Evolutionary conservation across 2,329 filamentous ascomycete species (phyloP).

Genomic region (Elsinoe perseae): DNA sequence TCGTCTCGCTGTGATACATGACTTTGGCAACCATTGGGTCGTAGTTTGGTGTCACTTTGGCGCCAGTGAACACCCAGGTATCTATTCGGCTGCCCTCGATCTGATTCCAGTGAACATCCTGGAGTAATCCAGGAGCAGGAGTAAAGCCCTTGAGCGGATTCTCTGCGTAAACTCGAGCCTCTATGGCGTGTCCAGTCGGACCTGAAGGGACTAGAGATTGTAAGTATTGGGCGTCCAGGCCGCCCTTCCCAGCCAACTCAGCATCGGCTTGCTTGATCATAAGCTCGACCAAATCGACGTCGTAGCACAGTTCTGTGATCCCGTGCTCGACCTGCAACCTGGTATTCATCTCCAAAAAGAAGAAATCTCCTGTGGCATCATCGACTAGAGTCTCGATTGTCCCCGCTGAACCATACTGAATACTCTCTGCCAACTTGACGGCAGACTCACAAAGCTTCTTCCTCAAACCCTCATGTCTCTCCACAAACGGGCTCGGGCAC

Average conservation of each 20-base stretch:
- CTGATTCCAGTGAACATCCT: constrained; percentile 46
- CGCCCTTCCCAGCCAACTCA: constrained; percentile 39
- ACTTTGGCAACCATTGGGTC: constrained; percentile 52
- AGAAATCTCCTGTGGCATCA: constrained; percentile 72
- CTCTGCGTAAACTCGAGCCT: constrained; percentile 50
- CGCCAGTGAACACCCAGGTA: constrained; percentile 55
- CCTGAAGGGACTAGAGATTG: constrained; percentile 35
- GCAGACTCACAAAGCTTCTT: constrained; percentile 59
- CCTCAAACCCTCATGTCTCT: constrained; percentile 46
- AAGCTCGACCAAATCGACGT: constrained; percentile 47
- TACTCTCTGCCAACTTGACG: constrained; percentile 53
- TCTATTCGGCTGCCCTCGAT: constrained; percentile 48
- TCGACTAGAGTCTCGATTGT: constrained; percentile 90
- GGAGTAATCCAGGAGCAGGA: constrained; percentile 52
- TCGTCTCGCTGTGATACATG: constrained; percentile 45
- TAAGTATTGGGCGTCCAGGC: constrained; percentile 37
- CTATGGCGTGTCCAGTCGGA: constrained; percentile 45
- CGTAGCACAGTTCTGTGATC: constrained; percentile 51
- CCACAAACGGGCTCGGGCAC: constrained; percentile 66
- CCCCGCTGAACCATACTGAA: constrained; percentile 71
- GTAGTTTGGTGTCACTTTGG: constrained; percentile 50
- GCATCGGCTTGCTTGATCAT: constrained; percentile 51
- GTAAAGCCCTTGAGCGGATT: constrained; percentile 52
- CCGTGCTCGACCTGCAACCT: constrained; percentile 52
- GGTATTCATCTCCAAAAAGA: constrained; percentile 55